Evolutionary conservation across 2,329 filamentous ascomycete species (phyloP).

Genomic region (Furcasterigmium sp.): DNA sequence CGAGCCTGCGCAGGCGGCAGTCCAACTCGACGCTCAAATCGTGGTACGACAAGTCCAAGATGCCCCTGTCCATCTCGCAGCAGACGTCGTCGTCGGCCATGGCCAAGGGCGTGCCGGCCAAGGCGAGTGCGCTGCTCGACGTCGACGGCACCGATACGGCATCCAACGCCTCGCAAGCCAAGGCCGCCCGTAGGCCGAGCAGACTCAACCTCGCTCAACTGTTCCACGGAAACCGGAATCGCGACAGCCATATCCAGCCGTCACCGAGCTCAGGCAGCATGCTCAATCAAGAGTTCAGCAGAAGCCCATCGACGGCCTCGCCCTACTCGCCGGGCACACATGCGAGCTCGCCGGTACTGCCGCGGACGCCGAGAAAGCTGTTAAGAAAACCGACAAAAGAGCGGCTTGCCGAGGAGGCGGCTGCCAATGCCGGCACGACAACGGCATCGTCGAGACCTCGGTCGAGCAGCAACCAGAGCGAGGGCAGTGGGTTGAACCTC

Average conservation of each 20-base stretch:
- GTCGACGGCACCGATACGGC: conserved; percentile 28
- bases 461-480: conserved; percentile 8
- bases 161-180: conserved; percentile 1
- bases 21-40: conserved; percentile 52
- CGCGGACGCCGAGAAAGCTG: conserved; percentile 20
- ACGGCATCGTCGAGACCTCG: conserved; percentile 7
- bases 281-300: conserved; percentile 29
- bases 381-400: conserved; percentile 31
- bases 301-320: conserved; percentile 36
- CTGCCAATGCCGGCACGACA: neutral
- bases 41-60: conserved; percentile 52
- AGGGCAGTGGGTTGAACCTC: conserved; percentile 22
- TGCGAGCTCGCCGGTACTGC: conserved; percentile 15
- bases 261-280: conserved; percentile 15
- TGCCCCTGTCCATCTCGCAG: conserved; percentile 52
- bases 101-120: conserved; percentile 47
- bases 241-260: neutral
- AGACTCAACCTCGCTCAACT: neutral
- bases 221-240: neutral
- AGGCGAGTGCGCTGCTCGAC: conserved; percentile 40
- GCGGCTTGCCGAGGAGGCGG: conserved; percentile 16
- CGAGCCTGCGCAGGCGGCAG: conserved; percentile 39
- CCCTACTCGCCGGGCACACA: conserved; percentile 23
- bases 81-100: conserved; percentile 55
- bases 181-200: conserved; percentile 12